phyloP scores from a whole-genome alignment of 2,329 filamentous ascomycete species.

The Sporothrix schenckii region DNA sequence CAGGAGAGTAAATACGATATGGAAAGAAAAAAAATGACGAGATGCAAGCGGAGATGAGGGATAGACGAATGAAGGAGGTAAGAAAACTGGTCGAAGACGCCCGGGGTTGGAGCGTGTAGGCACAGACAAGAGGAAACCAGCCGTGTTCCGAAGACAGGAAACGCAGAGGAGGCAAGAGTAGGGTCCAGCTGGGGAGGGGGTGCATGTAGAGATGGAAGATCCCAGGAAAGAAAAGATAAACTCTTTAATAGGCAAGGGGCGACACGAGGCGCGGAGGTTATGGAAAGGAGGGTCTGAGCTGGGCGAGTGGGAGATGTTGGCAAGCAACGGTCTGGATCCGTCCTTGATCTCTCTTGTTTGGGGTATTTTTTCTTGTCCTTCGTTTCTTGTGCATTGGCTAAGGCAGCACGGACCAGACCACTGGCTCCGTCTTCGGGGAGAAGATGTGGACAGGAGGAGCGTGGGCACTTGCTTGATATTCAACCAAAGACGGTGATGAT shows the following conservation, averaged over 20 bases:
- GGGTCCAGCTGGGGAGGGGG: conserved; percentile 24
- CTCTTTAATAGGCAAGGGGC: not conserved
- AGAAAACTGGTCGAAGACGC: not conserved
- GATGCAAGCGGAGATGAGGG: not conserved
- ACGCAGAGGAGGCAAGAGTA: not conserved
- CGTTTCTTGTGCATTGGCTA: not conserved
- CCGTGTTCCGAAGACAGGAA: conserved; percentile 11
- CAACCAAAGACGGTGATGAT: conserved; percentile 14
- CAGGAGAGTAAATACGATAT: conserved; percentile 24
- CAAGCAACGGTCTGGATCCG: not conserved
- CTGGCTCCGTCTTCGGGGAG: conserved; percentile 25
- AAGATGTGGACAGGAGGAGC: not conserved
- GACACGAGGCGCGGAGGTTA: conserved; percentile 1
- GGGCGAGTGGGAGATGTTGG: not conserved
- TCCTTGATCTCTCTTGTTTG: not conserved
- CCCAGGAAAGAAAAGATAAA: conserved; percentile 28
- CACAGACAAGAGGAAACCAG: not conserved
- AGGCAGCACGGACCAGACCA: not conserved
- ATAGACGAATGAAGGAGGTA: not conserved
- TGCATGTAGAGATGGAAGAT: conserved; percentile 34
- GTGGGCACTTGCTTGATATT: not conserved
- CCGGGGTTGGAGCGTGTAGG: not conserved
- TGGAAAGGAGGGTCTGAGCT: not conserved
- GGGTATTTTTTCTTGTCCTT: not conserved
- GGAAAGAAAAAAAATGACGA: not conserved